A percentile compares a stretch with the other conserved stretches of the same genome.
Conservation (phyloP, 768 basidiomycete genomes). For the Tephrocybe rancida region DNA sequence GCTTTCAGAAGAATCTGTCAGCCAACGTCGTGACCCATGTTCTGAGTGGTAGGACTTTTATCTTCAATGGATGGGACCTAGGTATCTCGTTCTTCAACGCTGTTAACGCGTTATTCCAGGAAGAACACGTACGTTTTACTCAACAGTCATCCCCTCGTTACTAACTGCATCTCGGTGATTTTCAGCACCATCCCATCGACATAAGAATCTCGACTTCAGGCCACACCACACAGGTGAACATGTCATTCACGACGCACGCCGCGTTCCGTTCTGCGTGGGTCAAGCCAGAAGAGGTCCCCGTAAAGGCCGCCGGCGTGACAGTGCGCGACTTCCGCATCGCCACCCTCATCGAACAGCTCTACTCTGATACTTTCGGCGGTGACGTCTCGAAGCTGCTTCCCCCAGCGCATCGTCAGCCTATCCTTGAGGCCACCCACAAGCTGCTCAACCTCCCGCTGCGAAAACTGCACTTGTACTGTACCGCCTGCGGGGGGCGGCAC, state of each 20-base stretch:
- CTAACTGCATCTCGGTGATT: background rate
- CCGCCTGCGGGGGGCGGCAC: slow-evolving; percentile 7
- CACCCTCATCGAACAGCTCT: slow-evolving; percentile 35
- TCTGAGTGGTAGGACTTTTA: slow-evolving; percentile 18
- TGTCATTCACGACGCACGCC: slow-evolving; percentile 25
- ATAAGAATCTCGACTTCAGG: background rate
- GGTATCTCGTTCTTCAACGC: slow-evolving; percentile 20
- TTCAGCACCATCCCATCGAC: slow-evolving; percentile 26
- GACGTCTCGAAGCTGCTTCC: background rate
- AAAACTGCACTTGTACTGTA: background rate
- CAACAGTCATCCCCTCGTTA: background rate
- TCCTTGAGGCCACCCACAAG: background rate
- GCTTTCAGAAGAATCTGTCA: background rate
- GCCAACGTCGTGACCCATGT: background rate
- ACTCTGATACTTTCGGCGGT: background rate
- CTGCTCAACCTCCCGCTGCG: background rate
- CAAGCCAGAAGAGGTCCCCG: background rate
- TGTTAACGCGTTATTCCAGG: slow-evolving; percentile 17
- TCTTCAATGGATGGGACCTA: slow-evolving; percentile 18
- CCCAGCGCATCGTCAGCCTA: background rate
- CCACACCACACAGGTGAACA: slow-evolving; percentile 10
- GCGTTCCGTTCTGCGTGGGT: slow-evolving; percentile 16
- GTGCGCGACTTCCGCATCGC: slow-evolving; percentile 54
- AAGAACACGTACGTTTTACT: slow-evolving; percentile 30
- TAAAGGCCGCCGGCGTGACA: slow-evolving; percentile 43